Evolutionary conservation across 768 basidiomycete species (phyloP), one percentile per base, ranked within the genome.

Genomic region (Hemileccinum impolitum): DNA sequence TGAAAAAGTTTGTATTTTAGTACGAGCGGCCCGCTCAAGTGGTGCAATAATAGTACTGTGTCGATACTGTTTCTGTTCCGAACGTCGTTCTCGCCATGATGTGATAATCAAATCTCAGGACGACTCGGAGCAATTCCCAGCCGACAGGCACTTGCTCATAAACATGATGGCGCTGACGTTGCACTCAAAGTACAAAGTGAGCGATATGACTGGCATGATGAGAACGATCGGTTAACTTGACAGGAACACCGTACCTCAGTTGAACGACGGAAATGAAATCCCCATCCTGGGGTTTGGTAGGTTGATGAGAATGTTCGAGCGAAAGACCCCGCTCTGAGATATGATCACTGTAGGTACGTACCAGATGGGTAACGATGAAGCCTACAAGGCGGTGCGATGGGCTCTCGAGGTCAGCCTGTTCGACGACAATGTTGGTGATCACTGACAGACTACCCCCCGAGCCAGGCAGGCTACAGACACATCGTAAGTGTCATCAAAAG

Each of bases 271-370:
- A 26, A 40, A 48, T 15, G 45, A 53, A 12, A 53, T 49, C 18
- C 47, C 48, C 6, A 38, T 55, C 50, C 26, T 59, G 2, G 45
- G 45, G 6, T 50, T 53, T 15, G 48, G 51, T 61, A 12, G 25
- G 47, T 47, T 42, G 26, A 11, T 26, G 37, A 14, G 21, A 23
- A 18, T 18, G 21, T 17, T 14, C 19, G 40, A 19, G 15, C 31
- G 14, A 44, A 13, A 21, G 13, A n/a, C 34, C 34, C 34, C 39
- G 18, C 17, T 40, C 23, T 40, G 48, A 23, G 28, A 32, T 12
- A 34, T n/a, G n/a, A n/a, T n/a, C n/a, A 18, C 30, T 15, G 26
- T 31, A 48, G 50, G 37, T 15, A 46, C 43, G 2, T 61, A 25
- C 19, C 26, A 39, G 35, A 34, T 48, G 41, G n/a, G n/a, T n/a